phyloP scores from a whole-genome alignment of 176 grass and related monocot species.

The Avena eriantha region DNA sequence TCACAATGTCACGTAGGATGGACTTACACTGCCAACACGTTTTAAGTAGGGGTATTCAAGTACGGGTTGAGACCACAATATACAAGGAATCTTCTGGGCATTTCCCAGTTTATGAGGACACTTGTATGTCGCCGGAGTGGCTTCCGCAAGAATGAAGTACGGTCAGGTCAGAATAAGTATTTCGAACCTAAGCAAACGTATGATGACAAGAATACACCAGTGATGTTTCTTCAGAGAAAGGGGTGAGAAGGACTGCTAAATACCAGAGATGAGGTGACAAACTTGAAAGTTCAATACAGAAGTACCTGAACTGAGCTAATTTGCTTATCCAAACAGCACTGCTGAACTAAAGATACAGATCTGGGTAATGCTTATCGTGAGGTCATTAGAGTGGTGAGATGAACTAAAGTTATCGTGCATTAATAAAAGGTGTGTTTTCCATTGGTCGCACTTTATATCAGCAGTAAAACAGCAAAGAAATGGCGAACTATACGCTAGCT shows the following conservation, averaged over 20 bases:
- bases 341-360: neutral
- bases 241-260: constrained; percentile 12
- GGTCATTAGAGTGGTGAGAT: constrained; percentile 15
- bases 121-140: neutral
- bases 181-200: constrained; percentile 9
- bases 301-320: constrained; percentile 29
- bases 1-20: constrained; percentile 9
- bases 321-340: constrained; percentile 8
- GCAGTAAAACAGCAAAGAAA: constrained; percentile 27
- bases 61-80: neutral
- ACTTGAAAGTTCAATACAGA: constrained; percentile 14
- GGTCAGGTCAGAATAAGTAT: neutral
- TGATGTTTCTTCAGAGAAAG: constrained; percentile 17
- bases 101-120: neutral
- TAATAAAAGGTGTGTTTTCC: constrained; percentile 18
- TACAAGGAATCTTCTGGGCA: constrained; percentile 13
- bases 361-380: neutral
- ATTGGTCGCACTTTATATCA: constrained; percentile 22
- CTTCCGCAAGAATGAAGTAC: neutral
- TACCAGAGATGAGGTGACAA: constrained; percentile 25
- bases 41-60: neutral
- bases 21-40: neutral
- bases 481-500: neutral
- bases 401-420: constrained; percentile 3
- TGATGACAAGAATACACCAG: constrained; percentile 1